Conservation (phyloP, 345 rosid species). For the Kandelia obovata region DNA sequence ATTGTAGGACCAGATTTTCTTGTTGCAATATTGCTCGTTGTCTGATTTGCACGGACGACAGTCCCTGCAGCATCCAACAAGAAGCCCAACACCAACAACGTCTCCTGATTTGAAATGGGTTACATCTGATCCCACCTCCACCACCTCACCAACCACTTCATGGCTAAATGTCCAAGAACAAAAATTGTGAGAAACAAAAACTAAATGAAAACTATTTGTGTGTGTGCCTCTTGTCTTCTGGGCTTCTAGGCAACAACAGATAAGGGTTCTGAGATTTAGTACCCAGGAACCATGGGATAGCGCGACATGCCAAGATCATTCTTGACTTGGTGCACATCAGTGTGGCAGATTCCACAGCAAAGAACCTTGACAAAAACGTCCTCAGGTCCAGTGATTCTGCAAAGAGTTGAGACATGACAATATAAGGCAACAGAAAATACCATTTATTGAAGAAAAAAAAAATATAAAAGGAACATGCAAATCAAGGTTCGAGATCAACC, state of each 20-base stretch:
- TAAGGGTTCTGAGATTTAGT: not conserved
- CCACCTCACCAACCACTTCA: conserved; percentile 71
- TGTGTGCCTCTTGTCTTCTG: no score
- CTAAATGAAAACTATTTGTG: no score
- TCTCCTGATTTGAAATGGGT: conserved; percentile 60
- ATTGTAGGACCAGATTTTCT: conserved; percentile 57
- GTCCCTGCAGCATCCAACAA: conserved; percentile 64
- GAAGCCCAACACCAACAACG: conserved; percentile 60
- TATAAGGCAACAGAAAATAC: not conserved
- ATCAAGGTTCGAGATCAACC: conserved; percentile 19
- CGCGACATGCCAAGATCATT: conserved; percentile 56
- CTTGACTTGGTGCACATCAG: conserved; percentile 64
- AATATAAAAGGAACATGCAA: not conserved
- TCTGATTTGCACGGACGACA: conserved; percentile 55
- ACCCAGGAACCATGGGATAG: conserved; percentile 89
- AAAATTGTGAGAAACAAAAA: not conserved
- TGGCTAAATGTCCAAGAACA: conserved; percentile 35
- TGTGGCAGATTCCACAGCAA: conserved; percentile 55
- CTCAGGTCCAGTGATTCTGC: conserved; percentile 48
- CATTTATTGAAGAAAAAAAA: not conserved
- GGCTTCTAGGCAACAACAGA: not conserved
- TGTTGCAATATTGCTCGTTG: conserved; percentile 63
- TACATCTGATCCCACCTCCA: conserved; percentile 69
- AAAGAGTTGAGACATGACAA: not conserved
- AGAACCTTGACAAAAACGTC: conserved; percentile 47